Evolutionary conservation across 2,329 filamentous ascomycete species (phyloP).

Genomic region (Coleophoma crateriformis): DNA sequence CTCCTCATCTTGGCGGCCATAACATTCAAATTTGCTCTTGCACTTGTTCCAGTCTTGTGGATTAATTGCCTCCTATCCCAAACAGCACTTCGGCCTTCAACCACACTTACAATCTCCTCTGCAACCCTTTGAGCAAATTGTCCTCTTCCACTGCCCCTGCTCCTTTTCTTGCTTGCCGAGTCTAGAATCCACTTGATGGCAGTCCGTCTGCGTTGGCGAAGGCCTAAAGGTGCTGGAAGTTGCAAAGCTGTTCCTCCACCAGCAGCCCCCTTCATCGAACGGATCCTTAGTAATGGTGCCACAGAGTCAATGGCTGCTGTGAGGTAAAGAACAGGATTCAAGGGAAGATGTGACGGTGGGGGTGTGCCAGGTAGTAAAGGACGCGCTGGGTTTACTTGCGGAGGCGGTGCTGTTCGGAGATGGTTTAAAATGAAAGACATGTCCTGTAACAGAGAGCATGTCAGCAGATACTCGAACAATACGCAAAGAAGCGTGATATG

Average conservation of each 20-base stretch:
- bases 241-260: slow-evolving; percentile 84
- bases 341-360: slow-evolving; percentile 71
- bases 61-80: slow-evolving; percentile 78
- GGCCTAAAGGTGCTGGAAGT: slow-evolving; percentile 70
- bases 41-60: slow-evolving; percentile 76
- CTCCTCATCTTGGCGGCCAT: slow-evolving; percentile 12
- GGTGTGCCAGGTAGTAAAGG: slow-evolving; percentile 73
- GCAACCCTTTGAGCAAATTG: slow-evolving; percentile 75
- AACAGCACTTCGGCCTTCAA: slow-evolving; percentile 76
- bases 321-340: slow-evolving; percentile 86
- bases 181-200: slow-evolving; percentile 89
- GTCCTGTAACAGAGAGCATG: slow-evolving; percentile 47
- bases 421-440: slow-evolving; percentile 78
- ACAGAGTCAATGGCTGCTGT: slow-evolving; percentile 89
- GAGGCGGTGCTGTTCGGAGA: slow-evolving; percentile 79
- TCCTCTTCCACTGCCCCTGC: slow-evolving; percentile 62
- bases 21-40: slow-evolving; percentile 65
- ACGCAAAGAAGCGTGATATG: slow-evolving; percentile 12
- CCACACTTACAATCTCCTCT: slow-evolving; percentile 79
- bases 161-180: slow-evolving; percentile 72
- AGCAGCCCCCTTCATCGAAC: slow-evolving; percentile 67
- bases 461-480: slow-evolving; percentile 6
- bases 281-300: slow-evolving; percentile 79
- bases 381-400: slow-evolving; percentile 64
- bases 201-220: slow-evolving; percentile 69